Evolutionary conservation across 805 yeast species (phyloP), one percentile per base, ranked within the genome.

Genomic region (Debaryomyces prosopidis): DNA sequence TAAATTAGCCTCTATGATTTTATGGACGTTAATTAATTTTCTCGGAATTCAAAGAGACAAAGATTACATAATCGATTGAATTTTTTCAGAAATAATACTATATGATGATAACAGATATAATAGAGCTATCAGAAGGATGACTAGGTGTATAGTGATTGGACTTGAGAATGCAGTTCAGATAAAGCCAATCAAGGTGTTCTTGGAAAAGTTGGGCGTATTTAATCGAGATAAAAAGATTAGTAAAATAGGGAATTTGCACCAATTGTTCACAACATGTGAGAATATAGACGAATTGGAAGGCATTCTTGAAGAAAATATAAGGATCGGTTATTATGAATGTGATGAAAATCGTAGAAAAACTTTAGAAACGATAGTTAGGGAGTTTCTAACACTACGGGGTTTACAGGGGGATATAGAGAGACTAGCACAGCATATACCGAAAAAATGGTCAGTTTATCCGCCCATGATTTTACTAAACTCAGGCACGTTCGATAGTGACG

Each of bases 381-480:
- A 11, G 3, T 14, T 31, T 31, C 7, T 31, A 11, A 15, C 34
- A 14, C 7, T 8, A 31, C 7, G 15, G 19, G n/a, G 19, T n/a
- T 2, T n/a, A 19, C 19, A 16, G 37, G 37, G 37, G 10, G 16
- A 12, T 30, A 30, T 17, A 3, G 39, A 32, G 2, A 27, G 10
- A 16, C 43, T 46, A 10, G 26, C 42, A 8, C 1, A 5, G 8
- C 27, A n/a, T 12, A 18, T 73, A 17, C 87, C 87, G 1, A 74
- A 71, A 39, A 76, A 80, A 52, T 86, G 82, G 74, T 70, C 84
- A 0, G 49, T 84, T 0, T 87, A 87, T 56, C 80, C 82, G 1
- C 94, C 95, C 0, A 62, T 87, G 76, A 62, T 85, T 1, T 66
- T 87, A 8, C 74, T 87, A 33, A 75, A 80, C 34, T 58, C 77